Evolutionary conservation across 306 rosid genomes (phyloP).

Genomic region (Lablab purpureus): DNA sequence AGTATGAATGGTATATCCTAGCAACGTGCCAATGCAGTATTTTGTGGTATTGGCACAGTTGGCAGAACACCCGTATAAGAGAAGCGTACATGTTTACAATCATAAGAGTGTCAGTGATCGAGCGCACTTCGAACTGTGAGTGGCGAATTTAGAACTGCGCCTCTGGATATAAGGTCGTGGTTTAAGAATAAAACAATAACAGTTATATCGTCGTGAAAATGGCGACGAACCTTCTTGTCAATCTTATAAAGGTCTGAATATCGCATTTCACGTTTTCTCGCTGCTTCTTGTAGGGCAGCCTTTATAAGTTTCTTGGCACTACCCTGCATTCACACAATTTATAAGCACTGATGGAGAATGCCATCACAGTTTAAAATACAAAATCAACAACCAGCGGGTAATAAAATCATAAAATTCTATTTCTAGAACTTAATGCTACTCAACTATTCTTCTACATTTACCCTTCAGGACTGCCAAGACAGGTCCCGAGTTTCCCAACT

Average conservation of each 20-base stretch:
- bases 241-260: slow-evolving; percentile 76
- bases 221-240: slow-evolving; percentile 85
- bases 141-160: slow-evolving; percentile 54
- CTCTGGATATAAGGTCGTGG: slow-evolving; percentile 77
- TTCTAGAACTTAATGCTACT: background rate
- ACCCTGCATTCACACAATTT: slow-evolving; percentile 68
- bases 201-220: slow-evolving; percentile 84
- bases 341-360: slow-evolving; percentile 5
- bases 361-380: background rate
- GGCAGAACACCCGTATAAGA: slow-evolving; percentile 42
- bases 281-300: slow-evolving; percentile 94
- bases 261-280: slow-evolving; percentile 88
- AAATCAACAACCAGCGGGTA: slow-evolving; percentile 12
- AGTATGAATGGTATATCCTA: slow-evolving; percentile 38
- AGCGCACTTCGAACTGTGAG: slow-evolving; percentile 67
- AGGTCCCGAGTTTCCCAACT: background rate
- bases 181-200: slow-evolving; percentile 86
- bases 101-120: slow-evolving; percentile 58
- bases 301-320: slow-evolving; percentile 86
- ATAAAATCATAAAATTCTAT: slow-evolving; percentile 26
- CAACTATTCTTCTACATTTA: slow-evolving; percentile 2
- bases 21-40: slow-evolving; percentile 23
- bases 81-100: slow-evolving; percentile 39
- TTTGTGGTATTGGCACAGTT: slow-evolving; percentile 30
- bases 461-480: background rate